A percentile compares a stretch with the other conserved stretches of the same genome.
phyloP scores from a whole-genome alignment of 768 basidiomycete genomes.

The Mycena metata region DNA sequence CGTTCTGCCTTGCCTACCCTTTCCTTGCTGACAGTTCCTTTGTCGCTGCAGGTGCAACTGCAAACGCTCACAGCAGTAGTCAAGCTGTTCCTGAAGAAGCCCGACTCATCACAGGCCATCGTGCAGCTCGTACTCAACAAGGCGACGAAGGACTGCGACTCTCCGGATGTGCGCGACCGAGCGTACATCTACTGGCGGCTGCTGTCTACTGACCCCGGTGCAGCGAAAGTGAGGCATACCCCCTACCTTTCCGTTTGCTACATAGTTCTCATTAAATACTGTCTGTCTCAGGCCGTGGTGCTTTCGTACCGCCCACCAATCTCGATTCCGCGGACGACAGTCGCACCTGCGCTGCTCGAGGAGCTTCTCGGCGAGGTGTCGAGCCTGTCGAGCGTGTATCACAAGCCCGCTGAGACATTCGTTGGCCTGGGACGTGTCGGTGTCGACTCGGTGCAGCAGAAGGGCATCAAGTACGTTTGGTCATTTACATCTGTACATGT shows the following conservation, averaged over 20 bases:
- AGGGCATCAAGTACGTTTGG: conserved; percentile 65
- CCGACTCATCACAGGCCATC: conserved; percentile 91
- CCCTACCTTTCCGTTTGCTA: background rate
- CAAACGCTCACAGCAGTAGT: conserved; percentile 95
- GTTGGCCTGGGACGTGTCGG: conserved; percentile 92
- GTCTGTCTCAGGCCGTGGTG: conserved; percentile 73
- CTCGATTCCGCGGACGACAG: conserved; percentile 91
- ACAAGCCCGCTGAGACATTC: conserved; percentile 97
- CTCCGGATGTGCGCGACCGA: conserved; percentile 95
- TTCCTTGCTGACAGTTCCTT: background rate
- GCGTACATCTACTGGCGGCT: conserved; percentile 99
- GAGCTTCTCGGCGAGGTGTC: conserved; percentile 94
- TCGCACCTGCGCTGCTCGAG: conserved; percentile 88
- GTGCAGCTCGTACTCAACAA: conserved; percentile 93
- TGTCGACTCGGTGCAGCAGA: conserved; percentile 78
- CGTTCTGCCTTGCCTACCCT: background rate
- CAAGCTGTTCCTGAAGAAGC: conserved; percentile 96
- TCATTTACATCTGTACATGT: background rate
- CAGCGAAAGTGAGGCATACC: conserved; percentile 81
- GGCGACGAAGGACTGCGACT: conserved; percentile 97
- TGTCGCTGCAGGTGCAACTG: conserved; percentile 66
- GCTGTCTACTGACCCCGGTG: conserved; percentile 93
- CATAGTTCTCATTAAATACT: background rate
- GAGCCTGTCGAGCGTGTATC: conserved; percentile 93
- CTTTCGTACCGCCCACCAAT: conserved; percentile 94